Conservation (phyloP, 139 green algal species). For the Chlamydomonas schloesseri region DNA sequence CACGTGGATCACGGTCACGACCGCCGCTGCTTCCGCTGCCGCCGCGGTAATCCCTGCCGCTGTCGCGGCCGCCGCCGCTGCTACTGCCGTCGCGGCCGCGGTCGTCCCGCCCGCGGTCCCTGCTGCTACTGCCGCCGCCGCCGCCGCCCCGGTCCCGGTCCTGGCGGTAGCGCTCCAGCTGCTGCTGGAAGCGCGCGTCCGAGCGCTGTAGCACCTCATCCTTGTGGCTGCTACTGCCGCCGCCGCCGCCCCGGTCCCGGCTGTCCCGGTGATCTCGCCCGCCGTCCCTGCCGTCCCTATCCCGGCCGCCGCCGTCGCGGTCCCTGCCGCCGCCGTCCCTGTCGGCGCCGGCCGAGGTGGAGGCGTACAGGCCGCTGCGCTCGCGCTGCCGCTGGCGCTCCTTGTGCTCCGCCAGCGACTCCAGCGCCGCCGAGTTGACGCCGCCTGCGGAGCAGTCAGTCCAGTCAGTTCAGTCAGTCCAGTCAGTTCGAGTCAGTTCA, state of each 20-base stretch:
- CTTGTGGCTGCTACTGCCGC: background rate
- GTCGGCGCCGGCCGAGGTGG: constrained; percentile 14
- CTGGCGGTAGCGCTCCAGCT: constrained; percentile 20
- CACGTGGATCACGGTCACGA: constrained; percentile 12
- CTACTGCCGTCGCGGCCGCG: background rate
- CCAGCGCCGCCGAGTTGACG: constrained; percentile 44
- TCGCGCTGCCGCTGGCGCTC: constrained; percentile 48
- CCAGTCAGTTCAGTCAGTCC: too few species aligned
- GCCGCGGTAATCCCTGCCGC: background rate
- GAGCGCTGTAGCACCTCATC: constrained; percentile 9
- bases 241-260: background rate
- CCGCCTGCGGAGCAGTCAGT: constrained; percentile 44
- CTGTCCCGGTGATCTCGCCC: background rate
- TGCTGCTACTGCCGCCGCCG: constrained; percentile 4
- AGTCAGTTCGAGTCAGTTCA: too few species aligned
- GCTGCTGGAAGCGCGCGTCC: constrained; percentile 5
- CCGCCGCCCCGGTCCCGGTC: constrained; percentile 15
- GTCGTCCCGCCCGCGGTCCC: constrained; percentile 1
- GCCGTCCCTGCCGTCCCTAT: background rate
- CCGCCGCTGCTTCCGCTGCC: constrained; percentile 1
- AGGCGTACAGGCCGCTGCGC: constrained; percentile 52
- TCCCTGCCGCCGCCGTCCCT: background rate
- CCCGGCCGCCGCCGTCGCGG: background rate
- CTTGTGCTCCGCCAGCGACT: constrained; percentile 32
- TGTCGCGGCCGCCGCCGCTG: background rate